Evolutionary conservation across 2,329 filamentous ascomycete species (phyloP).

Genomic region (Oidium heveae): DNA sequence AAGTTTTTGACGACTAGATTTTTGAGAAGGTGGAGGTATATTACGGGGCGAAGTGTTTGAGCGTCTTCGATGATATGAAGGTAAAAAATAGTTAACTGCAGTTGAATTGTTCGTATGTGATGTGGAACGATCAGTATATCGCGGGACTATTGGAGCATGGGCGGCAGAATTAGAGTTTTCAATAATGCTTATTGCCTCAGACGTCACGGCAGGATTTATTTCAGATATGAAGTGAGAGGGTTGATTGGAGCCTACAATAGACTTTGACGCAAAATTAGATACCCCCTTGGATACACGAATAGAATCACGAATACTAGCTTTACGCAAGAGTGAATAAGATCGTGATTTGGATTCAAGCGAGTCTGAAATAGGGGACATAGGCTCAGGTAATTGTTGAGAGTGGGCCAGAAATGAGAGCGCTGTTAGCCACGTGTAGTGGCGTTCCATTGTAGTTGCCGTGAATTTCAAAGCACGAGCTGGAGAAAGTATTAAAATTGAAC

Average conservation of each 20-base stretch:
- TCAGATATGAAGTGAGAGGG: slow-evolving; percentile 5
- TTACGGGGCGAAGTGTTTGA: slow-evolving; percentile 68
- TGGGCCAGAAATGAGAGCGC: slow-evolving; percentile 87
- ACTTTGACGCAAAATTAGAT: slow-evolving; percentile 14
- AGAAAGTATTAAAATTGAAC: slow-evolving; percentile 85
- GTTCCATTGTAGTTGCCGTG: slow-evolving; percentile 56
- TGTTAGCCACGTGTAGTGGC: slow-evolving; percentile 87
- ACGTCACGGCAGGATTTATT: slow-evolving; percentile 9
- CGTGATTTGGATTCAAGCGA: slow-evolving; percentile 22
- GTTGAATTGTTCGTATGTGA: slow-evolving; percentile 10
- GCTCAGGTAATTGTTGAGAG: slow-evolving; percentile 58
- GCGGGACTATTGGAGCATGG: slow-evolving; percentile 45
- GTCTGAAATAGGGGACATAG: slow-evolving; percentile 21
- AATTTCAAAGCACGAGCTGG: slow-evolving; percentile 89
- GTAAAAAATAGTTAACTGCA: slow-evolving; percentile 9
- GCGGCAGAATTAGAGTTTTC: slow-evolving; percentile 30
- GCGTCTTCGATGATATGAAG: slow-evolving; percentile 50
- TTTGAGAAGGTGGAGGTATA: slow-evolving; percentile 21
- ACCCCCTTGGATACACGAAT: slow-evolving; percentile 65
- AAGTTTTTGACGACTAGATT: slow-evolving; percentile 44
- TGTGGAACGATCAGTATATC: slow-evolving; percentile 30
- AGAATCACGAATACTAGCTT: slow-evolving; percentile 50
- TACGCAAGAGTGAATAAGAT: slow-evolving; percentile 13
- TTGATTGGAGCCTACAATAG: slow-evolving; percentile 13
- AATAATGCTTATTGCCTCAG: slow-evolving; percentile 4